Base-by-base conservation (phyloP, 441 rosid genomes). In the Corymbia calophylla region DNA sequence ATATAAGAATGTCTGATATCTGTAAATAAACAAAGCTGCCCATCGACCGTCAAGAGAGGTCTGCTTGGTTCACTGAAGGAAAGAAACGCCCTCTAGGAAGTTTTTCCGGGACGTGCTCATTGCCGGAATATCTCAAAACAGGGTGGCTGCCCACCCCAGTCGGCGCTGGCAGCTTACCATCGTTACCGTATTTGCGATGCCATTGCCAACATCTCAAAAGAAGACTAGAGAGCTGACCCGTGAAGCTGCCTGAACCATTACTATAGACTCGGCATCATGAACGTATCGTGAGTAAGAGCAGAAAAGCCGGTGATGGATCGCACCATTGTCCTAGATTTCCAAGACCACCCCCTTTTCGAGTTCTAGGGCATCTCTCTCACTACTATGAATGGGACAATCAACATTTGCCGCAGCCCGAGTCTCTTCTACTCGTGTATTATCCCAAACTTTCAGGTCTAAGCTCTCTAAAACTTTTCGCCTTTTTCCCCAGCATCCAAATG, bases 121-220 rank as follows among this genome's bases (percentile, higher is more conserved):
- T 0, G 9, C 0, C 1, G 3, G 0, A 23, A 35, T 19, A 35
- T 35, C 47, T 21, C 27, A 21, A 39, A 6, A 0, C 14, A 73
- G 47, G 9, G 82, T 1, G 3, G 49, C 29, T 56, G 44, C 44
- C 5, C 68, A 8, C 68, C 68, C 14, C 12, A 5, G 27, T 11
- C 4, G 2, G 48, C 29, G 2, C 25, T 5, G 49, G 77, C 77
- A 17, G 7, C 39, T 31, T 68, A 10, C 80, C 80, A 18, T 32
- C 9, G 47, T 18, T 35, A 35, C 49, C 51, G 2, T 73, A 21
- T 73, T 73, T 11, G 7, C 15, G 8, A 73, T 39, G 29, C 49
- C 1, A 73, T 73, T 73, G 82, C 49, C n/a, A 11, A 14, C 16
- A 11, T 39, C 51, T 21, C 9, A 27, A 39, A 44, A 73, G 51